Evolutionary conservation across 140 eudicot species (phyloP).

Genomic region (Erigeron philadelphicus): DNA sequence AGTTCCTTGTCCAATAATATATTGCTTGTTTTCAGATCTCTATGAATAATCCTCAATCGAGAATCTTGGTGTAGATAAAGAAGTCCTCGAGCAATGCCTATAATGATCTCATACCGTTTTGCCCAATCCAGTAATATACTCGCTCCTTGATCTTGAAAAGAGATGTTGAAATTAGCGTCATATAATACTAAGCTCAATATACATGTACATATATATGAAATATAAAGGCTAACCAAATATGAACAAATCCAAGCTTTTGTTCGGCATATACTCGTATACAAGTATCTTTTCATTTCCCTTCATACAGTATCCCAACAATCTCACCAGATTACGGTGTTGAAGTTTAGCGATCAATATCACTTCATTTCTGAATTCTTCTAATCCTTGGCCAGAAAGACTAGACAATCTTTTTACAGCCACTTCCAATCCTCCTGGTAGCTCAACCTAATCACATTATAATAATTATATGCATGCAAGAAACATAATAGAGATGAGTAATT

Average conservation of each 20-base stretch:
- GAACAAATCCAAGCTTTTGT: constrained; percentile 47
- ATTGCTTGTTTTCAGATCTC: constrained; percentile 43
- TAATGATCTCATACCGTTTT: constrained; percentile 38
- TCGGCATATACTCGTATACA: constrained; percentile 47
- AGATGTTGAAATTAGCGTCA: background rate
- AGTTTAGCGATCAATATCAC: constrained; percentile 49
- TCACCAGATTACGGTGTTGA: constrained; percentile 59
- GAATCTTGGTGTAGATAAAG: constrained; percentile 56
- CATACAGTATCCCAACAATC: constrained; percentile 46
- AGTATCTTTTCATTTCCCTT: constrained; percentile 43
- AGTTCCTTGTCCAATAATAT: constrained; percentile 40
- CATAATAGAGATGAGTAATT: background rate
- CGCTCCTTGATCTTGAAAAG: constrained; percentile 24
- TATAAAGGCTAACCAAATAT: constrained; percentile 41
- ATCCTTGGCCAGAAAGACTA: constrained; percentile 40
- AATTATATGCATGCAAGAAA: background rate
- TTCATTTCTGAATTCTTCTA: constrained; percentile 47
- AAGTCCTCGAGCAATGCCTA: constrained; percentile 48
- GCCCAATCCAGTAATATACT: constrained; percentile 32
- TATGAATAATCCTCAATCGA: constrained; percentile 36
- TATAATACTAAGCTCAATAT: background rate
- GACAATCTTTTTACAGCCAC: constrained; percentile 58
- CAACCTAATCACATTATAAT: constrained; percentile 28
- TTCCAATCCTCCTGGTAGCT: constrained; percentile 37
- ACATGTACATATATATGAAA: constrained; percentile 5